Conservation (phyloP, 768 basidiomycete genomes). For the Tricholoma hemisulphureum region DNA sequence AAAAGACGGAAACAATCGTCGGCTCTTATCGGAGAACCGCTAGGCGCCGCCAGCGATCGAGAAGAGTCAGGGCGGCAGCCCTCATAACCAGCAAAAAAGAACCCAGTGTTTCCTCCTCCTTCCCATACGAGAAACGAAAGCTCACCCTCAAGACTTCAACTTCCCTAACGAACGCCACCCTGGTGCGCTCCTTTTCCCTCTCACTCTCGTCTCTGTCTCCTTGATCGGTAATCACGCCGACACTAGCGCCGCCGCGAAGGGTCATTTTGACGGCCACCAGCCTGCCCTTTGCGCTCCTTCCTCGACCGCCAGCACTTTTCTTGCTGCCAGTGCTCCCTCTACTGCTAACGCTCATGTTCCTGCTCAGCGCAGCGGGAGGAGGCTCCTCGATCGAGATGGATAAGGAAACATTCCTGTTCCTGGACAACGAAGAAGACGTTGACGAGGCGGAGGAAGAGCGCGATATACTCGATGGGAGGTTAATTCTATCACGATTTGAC, state of each 20-base stretch:
- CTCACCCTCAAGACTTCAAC: slow-evolving; percentile 80
- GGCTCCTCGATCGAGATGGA: slow-evolving; percentile 12
- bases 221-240: slow-evolving; percentile 16
- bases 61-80: no score
- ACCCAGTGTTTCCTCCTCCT: not conserved
- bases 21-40: not conserved
- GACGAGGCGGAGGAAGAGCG: slow-evolving; percentile 16
- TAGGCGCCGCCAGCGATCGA: no score
- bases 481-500: not conserved
- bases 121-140: slow-evolving; percentile 12
- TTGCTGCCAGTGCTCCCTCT: not conserved
- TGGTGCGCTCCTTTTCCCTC: slow-evolving; percentile 63
- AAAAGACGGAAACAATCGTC: not conserved
- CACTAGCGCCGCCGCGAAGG: slow-evolving; percentile 35
- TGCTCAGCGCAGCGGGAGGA: not conserved
- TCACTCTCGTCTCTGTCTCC: slow-evolving; percentile 37
- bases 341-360: not conserved
- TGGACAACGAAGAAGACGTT: not conserved
- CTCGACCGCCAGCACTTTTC: not conserved
- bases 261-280: slow-evolving; percentile 52
- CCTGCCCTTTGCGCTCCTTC: slow-evolving; percentile 4
- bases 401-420: not conserved
- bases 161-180: slow-evolving; percentile 78
- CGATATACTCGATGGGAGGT: slow-evolving; percentile 5
- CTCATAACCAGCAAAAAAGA: not conserved